Conservation (phyloP, 257 asterid genomes). For the Perilla frutescens region DNA sequence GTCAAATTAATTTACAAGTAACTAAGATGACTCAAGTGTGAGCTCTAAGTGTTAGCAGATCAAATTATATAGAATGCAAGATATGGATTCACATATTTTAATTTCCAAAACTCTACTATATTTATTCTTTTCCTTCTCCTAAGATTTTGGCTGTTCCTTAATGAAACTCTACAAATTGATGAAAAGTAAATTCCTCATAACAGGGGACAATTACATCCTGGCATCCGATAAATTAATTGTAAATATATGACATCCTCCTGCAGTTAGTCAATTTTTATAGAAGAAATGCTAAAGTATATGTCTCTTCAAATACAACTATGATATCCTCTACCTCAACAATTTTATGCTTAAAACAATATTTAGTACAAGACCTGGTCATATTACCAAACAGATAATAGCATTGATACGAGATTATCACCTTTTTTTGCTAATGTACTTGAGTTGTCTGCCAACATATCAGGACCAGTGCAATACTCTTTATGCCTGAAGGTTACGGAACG, state of each 20-base stretch:
- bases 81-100: no score
- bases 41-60: no score
- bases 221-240: no score
- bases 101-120: no score
- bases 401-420: constrained; percentile 11
- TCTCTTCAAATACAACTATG: not conserved
- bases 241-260: not conserved
- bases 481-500: not conserved
- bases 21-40: no score
- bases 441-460: no score
- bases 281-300: not conserved
- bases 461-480: no score
- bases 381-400: not conserved
- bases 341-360: not conserved
- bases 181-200: not conserved
- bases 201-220: not conserved
- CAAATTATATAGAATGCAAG: no score
- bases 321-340: not conserved
- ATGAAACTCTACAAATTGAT: no score
- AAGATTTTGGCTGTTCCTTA: no score
- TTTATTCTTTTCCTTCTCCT: no score
- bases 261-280: not conserved
- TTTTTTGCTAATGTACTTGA: constrained; percentile 13
- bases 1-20: no score
- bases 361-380: not conserved